These are phyloP conservation scores for Xylariaceae sp. DNA, from an alignment of 2,329 filamentous ascomycete genomes.

Conservation along the genomic window DNA sequence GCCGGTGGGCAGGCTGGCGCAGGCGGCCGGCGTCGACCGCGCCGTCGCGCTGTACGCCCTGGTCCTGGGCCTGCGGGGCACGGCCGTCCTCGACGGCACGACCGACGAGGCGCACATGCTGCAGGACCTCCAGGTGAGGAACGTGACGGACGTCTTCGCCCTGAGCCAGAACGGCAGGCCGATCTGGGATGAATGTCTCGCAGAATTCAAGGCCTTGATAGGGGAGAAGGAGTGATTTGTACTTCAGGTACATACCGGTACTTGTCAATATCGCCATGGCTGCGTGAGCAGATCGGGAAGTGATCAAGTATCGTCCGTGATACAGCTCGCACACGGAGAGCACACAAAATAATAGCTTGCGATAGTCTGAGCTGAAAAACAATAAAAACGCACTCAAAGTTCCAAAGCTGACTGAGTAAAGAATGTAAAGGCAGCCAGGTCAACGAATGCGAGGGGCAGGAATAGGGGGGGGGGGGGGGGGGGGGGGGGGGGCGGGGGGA, in stretches of 20 bases:
- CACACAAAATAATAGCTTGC: too few species aligned
- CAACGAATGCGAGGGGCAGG: too few species aligned
- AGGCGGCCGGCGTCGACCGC: slow-evolving; percentile 25
- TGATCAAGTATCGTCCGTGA: too few species aligned
- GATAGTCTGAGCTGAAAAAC: too few species aligned
- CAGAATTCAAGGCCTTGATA: slow-evolving; percentile 35
- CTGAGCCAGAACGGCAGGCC: slow-evolving; percentile 25
- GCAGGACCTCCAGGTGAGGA: slow-evolving; percentile 38
- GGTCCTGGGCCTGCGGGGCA: slow-evolving; percentile 37
- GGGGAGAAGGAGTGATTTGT: slow-evolving; percentile 13
- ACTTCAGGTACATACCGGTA: slow-evolving; percentile 3
- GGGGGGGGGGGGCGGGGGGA: too few species aligned
- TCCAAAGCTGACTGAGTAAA: too few species aligned
- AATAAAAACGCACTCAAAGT: too few species aligned
- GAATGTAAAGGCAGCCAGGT: too few species aligned
- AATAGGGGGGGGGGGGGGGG: too few species aligned
- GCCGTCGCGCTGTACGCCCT: slow-evolving; percentile 40
- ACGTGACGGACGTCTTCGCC: slow-evolving; percentile 27
- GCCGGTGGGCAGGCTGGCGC: slow-evolving; percentile 45
- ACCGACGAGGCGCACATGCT: slow-evolving; percentile 39
- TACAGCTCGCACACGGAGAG: too few species aligned
- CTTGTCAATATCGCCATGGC: not conserved
- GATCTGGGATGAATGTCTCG: slow-evolving; percentile 41
- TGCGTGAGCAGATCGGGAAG: too few species aligned
- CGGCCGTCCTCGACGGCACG: slow-evolving; percentile 40